Percentiles rank a stretch among this genome's conserved stretches.
Conservation (phyloP, 2,329 filamentous ascomycete species). For the Helminthosporium solani region DNA sequence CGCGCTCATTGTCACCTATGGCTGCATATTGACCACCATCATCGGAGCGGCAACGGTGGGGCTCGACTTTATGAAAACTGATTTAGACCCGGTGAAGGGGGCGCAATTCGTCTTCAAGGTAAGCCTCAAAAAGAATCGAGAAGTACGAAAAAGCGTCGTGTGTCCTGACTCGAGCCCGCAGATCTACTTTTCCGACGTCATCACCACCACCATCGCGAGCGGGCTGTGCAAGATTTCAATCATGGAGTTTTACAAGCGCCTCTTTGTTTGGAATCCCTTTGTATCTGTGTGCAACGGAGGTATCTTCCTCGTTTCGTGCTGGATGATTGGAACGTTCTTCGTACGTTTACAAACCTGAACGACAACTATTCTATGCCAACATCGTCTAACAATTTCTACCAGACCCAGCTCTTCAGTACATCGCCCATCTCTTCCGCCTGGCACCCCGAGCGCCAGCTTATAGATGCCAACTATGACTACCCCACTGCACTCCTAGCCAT, state of each 20-base stretch:
- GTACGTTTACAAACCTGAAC: not conserved
- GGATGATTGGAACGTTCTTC: not conserved
- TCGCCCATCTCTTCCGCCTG: not conserved
- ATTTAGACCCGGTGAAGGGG: not conserved
- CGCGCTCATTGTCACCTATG: constrained; percentile 1
- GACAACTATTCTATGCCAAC: not conserved
- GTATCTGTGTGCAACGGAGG: not conserved
- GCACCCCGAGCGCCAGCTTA: not conserved
- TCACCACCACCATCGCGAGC: not conserved
- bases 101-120: not conserved
- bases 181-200: not conserved
- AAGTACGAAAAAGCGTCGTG: not conserved
- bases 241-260: constrained; percentile 6
- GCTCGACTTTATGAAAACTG: not conserved
- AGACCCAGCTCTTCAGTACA: constrained; percentile 1
- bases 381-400: not conserved
- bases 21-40: constrained; percentile 1
- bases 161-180: not conserved
- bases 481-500: constrained; percentile 3
- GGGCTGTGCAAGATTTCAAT: constrained; percentile 5
- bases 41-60: not conserved
- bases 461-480: not conserved
- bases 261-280: not conserved
- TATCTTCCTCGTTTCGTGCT: not conserved
- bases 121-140: not conserved